phyloP scores from a whole-genome alignment of 1,284 basidiomycete species.

The Fistulina hepatica region DNA sequence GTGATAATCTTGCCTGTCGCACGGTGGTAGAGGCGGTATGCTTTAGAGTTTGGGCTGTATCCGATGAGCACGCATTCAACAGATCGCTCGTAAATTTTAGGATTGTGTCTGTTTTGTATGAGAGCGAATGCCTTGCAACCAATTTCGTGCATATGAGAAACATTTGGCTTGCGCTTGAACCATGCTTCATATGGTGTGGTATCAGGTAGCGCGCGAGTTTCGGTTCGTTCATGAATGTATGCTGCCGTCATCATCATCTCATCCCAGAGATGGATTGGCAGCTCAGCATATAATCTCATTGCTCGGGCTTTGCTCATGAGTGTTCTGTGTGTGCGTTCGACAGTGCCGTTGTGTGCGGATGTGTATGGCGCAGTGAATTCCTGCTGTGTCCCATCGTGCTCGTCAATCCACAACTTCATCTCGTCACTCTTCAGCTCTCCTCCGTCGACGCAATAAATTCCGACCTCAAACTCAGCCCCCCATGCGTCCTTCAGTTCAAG shows the following conservation, averaged over 20 bases:
- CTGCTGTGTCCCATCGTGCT: slow-evolving; percentile 9
- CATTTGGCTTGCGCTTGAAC: slow-evolving; percentile 17
- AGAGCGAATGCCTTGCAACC: slow-evolving; percentile 23
- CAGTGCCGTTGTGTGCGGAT: slow-evolving; percentile 19
- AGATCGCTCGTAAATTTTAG: slow-evolving; percentile 15
- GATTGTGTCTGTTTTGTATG: slow-evolving; percentile 17
- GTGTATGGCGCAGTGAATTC: slow-evolving; percentile 17
- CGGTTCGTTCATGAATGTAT: slow-evolving; percentile 18
- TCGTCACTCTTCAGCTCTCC: slow-evolving; percentile 22
- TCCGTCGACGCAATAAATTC: slow-evolving; percentile 17
- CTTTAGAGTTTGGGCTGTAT: slow-evolving; percentile 12
- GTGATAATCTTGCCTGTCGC: slow-evolving; percentile 6
- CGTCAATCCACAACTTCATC: slow-evolving; percentile 17
- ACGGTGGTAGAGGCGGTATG: slow-evolving; percentile 13
- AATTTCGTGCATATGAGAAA: slow-evolving; percentile 23
- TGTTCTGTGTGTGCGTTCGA: slow-evolving; percentile 21
- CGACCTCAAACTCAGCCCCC: slow-evolving; percentile 12
- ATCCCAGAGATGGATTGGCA: slow-evolving; percentile 20
- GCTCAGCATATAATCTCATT: slow-evolving; percentile 16
- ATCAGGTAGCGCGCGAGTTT: slow-evolving; percentile 14
- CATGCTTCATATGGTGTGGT: slow-evolving; percentile 22
- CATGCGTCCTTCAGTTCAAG: slow-evolving; percentile 11
- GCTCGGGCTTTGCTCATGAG: slow-evolving; percentile 16
- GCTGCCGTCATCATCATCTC: slow-evolving; percentile 19
- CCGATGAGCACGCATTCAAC: slow-evolving; percentile 15